These are phyloP conservation scores for Pisolithus albus DNA, from an alignment of 768 basidiomycete species.

Conservation along the genomic window DNA sequence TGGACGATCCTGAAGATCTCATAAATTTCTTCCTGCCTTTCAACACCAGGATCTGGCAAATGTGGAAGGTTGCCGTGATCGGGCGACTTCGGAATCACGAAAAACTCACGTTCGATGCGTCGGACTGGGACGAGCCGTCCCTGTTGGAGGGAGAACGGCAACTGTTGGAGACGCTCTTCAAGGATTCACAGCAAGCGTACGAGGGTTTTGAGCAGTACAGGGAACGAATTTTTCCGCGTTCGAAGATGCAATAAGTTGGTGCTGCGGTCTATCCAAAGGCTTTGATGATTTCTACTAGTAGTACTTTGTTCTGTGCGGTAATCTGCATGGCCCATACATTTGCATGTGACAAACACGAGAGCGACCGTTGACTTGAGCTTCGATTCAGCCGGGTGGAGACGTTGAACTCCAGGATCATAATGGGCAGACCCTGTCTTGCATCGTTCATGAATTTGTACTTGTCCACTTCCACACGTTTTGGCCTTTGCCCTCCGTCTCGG, in stretches of 20 bases:
- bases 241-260: no score
- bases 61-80: neutral
- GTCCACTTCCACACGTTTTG: no score
- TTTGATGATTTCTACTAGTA: neutral
- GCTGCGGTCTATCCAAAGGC: neutral
- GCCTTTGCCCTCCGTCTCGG: no score
- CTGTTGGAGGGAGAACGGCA: neutral
- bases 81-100: neutral
- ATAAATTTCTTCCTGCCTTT: neutral
- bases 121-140: neutral
- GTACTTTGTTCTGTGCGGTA: no score
- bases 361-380: no score
- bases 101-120: neutral
- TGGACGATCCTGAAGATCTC: neutral
- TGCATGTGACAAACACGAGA: no score
- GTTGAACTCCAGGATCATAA: no score
- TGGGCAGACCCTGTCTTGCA: no score
- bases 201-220: neutral
- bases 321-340: no score
- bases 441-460: no score
- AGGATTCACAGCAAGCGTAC: neutral
- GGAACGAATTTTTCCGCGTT: no score
- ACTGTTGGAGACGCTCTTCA: constrained; percentile 2
- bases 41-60: neutral
- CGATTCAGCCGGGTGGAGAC: no score